phyloP scores from a whole-genome alignment of 441 rosid genomes.

The Populus hybrid region DNA sequence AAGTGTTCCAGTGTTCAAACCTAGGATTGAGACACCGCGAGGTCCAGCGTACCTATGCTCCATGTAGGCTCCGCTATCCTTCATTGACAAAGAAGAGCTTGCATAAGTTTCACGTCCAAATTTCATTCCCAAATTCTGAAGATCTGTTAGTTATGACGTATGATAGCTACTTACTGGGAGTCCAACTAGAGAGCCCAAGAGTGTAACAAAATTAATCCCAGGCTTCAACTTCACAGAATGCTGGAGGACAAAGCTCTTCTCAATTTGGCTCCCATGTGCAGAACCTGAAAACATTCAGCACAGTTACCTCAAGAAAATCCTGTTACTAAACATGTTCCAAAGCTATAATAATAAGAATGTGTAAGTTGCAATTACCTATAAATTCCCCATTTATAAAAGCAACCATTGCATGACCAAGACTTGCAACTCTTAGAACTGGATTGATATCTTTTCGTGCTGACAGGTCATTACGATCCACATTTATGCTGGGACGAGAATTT shows the following conservation, averaged over 20 bases:
- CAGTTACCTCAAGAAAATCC: constrained; percentile 2
- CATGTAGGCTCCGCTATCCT: constrained; percentile 81
- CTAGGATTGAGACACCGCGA: constrained; percentile 47
- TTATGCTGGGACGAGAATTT: constrained; percentile 38
- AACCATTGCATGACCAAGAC: constrained; percentile 76
- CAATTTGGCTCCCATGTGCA: constrained; percentile 62
- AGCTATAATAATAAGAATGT: no score
- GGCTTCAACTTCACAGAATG: constrained; percentile 32
- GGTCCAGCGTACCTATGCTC: constrained; percentile 71
- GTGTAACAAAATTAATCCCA: constrained; percentile 39
- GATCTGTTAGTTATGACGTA: not conserved
- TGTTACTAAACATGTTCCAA: not conserved
- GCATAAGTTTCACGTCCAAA: not conserved
- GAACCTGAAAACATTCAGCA: constrained; percentile 32
- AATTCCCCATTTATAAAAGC: constrained; percentile 72
- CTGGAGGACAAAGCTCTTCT: constrained; percentile 61
- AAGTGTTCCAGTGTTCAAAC: constrained; percentile 69
- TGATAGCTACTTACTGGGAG: constrained; percentile 41
- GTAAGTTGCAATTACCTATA: constrained; percentile 41
- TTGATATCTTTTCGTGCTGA: constrained; percentile 34
- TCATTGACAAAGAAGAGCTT: constrained; percentile 9
- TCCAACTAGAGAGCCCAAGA: constrained; percentile 46
- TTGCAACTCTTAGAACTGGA: constrained; percentile 63
- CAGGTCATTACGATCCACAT: constrained; percentile 41
- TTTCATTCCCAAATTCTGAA: not conserved